Base-by-base conservation (phyloP, 257 asterid genomes). In the Penstemon davidsonii region DNA sequence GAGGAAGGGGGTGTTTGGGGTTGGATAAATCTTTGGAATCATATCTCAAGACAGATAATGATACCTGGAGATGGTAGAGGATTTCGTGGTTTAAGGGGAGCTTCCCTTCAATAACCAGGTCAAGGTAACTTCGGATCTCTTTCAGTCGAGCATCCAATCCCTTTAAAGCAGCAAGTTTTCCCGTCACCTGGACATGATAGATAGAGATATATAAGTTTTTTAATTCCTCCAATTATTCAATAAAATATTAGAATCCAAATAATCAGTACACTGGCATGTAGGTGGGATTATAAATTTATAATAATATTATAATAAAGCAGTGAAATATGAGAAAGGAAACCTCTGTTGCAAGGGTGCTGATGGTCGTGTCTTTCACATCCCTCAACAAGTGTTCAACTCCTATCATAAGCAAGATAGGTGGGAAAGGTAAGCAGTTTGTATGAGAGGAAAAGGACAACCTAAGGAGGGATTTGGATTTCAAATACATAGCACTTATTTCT, bases 271-370 rank as follows among this genome's bases (percentile, higher is more conserved):
- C 11, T 60, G 55, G 41, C 61, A 38, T 5, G 45, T 40, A 40
- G 46, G 13, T 4, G 33, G 33, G 41, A 8, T 47, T 58, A 58
- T 64, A 25, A 75, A 61, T 11, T 12, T 11, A 3, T 51, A 61
- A 18, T n/a, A 43, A 1, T 36, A 55, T 8, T 10, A 55, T 9
- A 68, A n/a, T 5, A 54, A 66, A 39, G 36, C n/a, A 10, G 69
- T 36, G 5, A 67, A 71, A 45, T 33, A 40, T 1, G 15, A 18
- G 7, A 40, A 54, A 38, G 68, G 36, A 69, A 78, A 89, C 98
- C 96, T 92, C 98, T 15, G 96, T 87, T 51, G 98, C 98, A 59
- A 92, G 96, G 68, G 98, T 92, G 74, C 96, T 92, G 79, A 92
- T 83, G 53, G 96, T 92, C 36, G 96, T 92, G 80, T 89, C 98